Base-by-base conservation (phyloP, 1,284 basidiomycete species). In the Hymenochaete sp. region DNA sequence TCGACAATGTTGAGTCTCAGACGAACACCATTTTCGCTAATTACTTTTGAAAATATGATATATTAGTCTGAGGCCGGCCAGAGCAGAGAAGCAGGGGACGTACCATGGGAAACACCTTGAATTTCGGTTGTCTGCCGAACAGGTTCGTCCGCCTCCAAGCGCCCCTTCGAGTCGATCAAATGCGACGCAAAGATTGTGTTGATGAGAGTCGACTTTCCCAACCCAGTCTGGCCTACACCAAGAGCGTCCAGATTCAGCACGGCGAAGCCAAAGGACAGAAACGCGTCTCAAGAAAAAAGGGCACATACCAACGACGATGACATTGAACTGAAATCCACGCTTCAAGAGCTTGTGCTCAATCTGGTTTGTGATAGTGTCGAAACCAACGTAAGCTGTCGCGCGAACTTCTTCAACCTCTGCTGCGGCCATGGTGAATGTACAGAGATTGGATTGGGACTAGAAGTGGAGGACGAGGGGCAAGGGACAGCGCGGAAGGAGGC, bases 271-370 rank as follows among this genome's bases (percentile, higher is more conserved):
- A 16, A 38, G 8, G 13, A 16, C 22, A 10, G 26, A 41, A 42
- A 49, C 29, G 22, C 19, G 10, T 16, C 10, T 14, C 14, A 35
- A 42, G 38, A 47, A 13, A 16, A 40, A 21, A 42, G 29, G 21
- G 41, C 43, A 77, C 88, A 56, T 57, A 93, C 92, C 92, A 56
- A 85, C 92, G 52, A 91, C 85, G 64, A 96, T 95, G 53, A 93
- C 84, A 64, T 98, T 98, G 79, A 98, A 98, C 71, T 96, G 89
- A 75, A 97, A 98, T 51, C 93, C 95, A 56, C 95, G 84, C 73
- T 98, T 98, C 69, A 98, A 79, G 57, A 98, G 83, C 78, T 98
- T 98, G 74, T 93, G 87, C 75, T 98, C 95, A 61, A 98, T 97
- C 70, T 98, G 95, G 62, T 84, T 80, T 45, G 95, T 96, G 68